Conservation (phyloP, 2,329 filamentous ascomycete genomes). For the Epichloe coenophiala region DNA sequence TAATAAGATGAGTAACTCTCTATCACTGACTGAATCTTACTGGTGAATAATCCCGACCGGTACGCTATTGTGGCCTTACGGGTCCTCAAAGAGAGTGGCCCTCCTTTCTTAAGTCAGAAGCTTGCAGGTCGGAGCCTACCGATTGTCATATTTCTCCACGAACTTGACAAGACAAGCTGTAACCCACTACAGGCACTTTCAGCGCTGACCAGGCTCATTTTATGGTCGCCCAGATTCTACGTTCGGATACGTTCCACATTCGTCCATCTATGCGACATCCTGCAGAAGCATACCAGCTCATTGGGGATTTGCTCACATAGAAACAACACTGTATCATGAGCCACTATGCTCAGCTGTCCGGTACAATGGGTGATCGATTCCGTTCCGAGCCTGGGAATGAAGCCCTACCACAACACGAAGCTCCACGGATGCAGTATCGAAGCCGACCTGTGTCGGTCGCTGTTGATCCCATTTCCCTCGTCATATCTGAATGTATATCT, state of each 20-base stretch:
- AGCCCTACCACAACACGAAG: constrained; percentile 9
- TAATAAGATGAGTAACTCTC: too few relatives aligned
- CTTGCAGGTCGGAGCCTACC: background rate
- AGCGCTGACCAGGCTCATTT: background rate
- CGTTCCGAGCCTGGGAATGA: background rate
- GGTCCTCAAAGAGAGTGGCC: background rate
- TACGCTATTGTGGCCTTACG: too few relatives aligned
- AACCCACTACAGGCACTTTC: background rate
- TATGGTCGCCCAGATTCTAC: background rate
- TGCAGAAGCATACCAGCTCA: background rate
- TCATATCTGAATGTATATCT: constrained; percentile 97
- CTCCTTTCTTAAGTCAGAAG: background rate
- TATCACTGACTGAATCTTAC: too few relatives aligned
- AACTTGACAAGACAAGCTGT: background rate
- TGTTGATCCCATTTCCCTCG: constrained; percentile 79
- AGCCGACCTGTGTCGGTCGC: constrained; percentile 61
- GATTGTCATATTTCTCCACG: background rate
- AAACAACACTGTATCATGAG: constrained; percentile 1
- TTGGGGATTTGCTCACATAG: background rate
- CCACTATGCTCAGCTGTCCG: constrained; percentile 1
- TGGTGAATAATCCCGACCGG: too few relatives aligned
- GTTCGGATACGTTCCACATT: background rate
- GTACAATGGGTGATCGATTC: background rate
- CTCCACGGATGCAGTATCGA: constrained; percentile 42
- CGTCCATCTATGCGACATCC: background rate